A percentile compares a stretch with the other conserved stretches of the same genome.
These are phyloP conservation scores for Spongospora subterranea DNA, from an alignment of 208 protist species.

Conservation along the genomic window DNA sequence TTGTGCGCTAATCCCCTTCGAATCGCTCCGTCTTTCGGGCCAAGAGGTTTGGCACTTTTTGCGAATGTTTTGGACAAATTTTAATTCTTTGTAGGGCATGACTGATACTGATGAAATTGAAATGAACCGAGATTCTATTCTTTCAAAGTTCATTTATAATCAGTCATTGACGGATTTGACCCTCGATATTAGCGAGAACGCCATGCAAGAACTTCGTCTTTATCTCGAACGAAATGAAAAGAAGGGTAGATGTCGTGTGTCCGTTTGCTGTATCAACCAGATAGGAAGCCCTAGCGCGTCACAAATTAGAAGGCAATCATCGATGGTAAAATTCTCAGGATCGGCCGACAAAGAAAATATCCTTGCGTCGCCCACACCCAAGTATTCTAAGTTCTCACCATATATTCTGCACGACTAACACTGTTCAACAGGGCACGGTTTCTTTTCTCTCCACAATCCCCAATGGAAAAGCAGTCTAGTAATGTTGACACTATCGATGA, in stretches of 20 bases:
- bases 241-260: not conserved
- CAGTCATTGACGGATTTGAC: slow-evolving; percentile 7
- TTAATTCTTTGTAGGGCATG: not conserved
- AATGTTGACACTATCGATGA: slow-evolving; percentile 16
- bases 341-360: not conserved
- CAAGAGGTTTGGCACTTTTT: slow-evolving; percentile 6
- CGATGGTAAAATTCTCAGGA: not conserved
- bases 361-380: not conserved
- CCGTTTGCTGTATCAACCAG: not conserved
- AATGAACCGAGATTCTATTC: not conserved
- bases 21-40: slow-evolving; percentile 8
- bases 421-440: not conserved
- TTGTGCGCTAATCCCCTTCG: slow-evolving; percentile 9
- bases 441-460: not conserved
- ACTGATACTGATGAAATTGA: not conserved
- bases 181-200: slow-evolving; percentile 19
- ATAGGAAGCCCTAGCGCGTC: not conserved
- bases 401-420: not conserved
- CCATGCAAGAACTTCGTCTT: slow-evolving; percentile 23
- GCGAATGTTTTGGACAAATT: not conserved
- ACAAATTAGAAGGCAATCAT: not conserved
- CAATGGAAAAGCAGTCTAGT: not conserved
- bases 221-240: slow-evolving; percentile 20
- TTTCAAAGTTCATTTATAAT: slow-evolving; percentile 30
- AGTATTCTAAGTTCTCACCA: not conserved